Evolutionary conservation across 192 early-diverging fungal genomes (phyloP).

Genomic region (Geosiphon pyriformis): DNA sequence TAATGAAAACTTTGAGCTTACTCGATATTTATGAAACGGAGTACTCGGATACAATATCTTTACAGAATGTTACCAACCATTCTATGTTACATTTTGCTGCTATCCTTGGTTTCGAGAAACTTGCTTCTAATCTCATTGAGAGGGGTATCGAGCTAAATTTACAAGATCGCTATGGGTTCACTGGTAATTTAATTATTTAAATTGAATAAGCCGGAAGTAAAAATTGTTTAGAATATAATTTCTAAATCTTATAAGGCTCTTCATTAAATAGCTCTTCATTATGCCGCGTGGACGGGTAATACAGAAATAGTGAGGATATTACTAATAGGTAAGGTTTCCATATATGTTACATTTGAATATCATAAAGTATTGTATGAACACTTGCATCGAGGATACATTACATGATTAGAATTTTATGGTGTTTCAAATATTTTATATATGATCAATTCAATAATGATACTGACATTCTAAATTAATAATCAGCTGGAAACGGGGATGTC

Average conservation of each 20-base stretch:
- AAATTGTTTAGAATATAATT: not conserved
- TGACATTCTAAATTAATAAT: not conserved
- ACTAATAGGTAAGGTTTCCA: constrained; percentile 25
- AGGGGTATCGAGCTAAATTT: constrained; percentile 45
- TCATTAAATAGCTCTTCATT: constrained; percentile 49
- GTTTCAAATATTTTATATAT: too few relatives aligned
- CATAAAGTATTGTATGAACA: too few relatives aligned
- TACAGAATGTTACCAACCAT: constrained; percentile 40
- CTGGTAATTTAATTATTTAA: constrained; percentile 18
- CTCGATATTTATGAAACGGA: constrained; percentile 39
- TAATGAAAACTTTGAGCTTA: constrained; percentile 33
- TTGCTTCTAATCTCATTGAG: constrained; percentile 40
- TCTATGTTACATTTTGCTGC: constrained; percentile 61
- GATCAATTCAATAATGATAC: not conserved
- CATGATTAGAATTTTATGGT: too few relatives aligned
- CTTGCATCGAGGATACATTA: too few relatives aligned
- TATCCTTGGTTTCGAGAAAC: constrained; percentile 49
- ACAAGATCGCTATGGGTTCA: constrained; percentile 61
- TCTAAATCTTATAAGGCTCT: not conserved
- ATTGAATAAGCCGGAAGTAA: not conserved
- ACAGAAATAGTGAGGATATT: constrained; percentile 47
- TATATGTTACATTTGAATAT: not conserved
- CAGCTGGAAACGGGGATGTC: constrained; percentile 16
- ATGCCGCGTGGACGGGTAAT: constrained; percentile 53
- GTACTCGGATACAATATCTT: constrained; percentile 26